A percentile compares a stretch with the other conserved stretches of the same genome.
phyloP scores from a whole-genome alignment of 2,329 filamentous ascomycete species.

The Phialophora expanda region DNA sequence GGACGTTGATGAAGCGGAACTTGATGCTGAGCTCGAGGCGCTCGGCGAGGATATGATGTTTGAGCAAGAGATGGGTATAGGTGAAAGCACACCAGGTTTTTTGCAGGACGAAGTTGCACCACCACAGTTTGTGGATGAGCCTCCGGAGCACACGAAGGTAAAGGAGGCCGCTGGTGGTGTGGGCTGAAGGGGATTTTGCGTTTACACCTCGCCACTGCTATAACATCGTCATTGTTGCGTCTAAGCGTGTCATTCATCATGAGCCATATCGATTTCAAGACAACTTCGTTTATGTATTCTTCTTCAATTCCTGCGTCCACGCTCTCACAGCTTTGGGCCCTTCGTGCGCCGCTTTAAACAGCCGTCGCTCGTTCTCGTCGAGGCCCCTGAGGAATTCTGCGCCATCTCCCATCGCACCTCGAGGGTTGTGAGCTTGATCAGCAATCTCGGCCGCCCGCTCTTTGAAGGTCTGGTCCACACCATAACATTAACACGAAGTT shows the following conservation, averaged over 20 bases:
- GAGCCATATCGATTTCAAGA: background rate
- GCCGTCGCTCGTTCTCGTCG: conserved; percentile 83
- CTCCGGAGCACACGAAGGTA: conserved; percentile 71
- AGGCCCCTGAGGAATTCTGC: conserved; percentile 85
- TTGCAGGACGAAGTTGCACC: conserved; percentile 85
- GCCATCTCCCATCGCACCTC: conserved; percentile 52
- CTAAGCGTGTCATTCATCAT: conserved; percentile 11
- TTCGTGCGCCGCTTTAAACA: conserved; percentile 77
- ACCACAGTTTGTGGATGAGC: conserved; percentile 88
- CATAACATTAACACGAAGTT: background rate
- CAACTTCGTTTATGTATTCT: conserved; percentile 29
- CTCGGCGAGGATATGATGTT: conserved; percentile 92
- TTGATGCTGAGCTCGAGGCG: conserved; percentile 95
- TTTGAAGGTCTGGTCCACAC: conserved; percentile 70
- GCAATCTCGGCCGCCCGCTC: conserved; percentile 80
- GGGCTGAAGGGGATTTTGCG: conserved; percentile 18
- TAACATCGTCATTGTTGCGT: conserved; percentile 11
- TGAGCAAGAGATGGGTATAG: conserved; percentile 66
- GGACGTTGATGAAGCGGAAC: conserved; percentile 93
- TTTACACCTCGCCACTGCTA: background rate
- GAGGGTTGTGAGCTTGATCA: conserved; percentile 85
- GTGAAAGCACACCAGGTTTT: conserved; percentile 75
- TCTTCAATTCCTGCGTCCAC: conserved; percentile 38
- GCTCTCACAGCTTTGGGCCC: conserved; percentile 61
- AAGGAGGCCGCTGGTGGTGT: conserved; percentile 67